Conservation (phyloP, 1,139 yeast genomes). For the Taphrina confusa region DNA sequence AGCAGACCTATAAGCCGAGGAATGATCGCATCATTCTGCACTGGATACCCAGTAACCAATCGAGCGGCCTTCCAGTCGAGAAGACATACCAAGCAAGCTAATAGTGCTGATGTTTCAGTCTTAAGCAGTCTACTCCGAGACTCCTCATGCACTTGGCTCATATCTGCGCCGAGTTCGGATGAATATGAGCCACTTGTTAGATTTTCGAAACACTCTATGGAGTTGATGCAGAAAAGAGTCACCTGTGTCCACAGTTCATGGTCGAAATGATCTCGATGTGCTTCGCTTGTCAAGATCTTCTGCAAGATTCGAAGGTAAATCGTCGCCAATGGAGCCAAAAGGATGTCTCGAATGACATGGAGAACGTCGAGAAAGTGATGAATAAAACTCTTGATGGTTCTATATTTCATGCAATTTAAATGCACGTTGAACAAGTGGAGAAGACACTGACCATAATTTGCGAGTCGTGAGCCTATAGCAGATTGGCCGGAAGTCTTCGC, state of each 20-base stretch:
- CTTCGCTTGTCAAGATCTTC: neutral
- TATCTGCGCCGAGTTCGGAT: too few relatives aligned
- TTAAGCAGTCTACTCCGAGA: too few relatives aligned
- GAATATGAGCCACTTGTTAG: too few relatives aligned
- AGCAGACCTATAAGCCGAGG: too few relatives aligned
- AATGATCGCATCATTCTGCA: too few relatives aligned
- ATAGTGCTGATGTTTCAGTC: neutral
- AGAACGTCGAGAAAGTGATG: conserved; percentile 14
- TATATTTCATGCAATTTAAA: neutral
- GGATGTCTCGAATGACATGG: conserved; percentile 1
- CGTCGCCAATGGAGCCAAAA: conserved; percentile 18
- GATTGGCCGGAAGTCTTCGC: neutral
- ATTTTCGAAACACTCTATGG: neutral
- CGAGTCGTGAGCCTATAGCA: neutral
- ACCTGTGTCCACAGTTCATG: conserved; percentile 10
- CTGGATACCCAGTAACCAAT: too few relatives aligned
- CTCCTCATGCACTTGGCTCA: too few relatives aligned
- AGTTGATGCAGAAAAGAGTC: conserved; percentile 5
- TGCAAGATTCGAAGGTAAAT: conserved; percentile 24
- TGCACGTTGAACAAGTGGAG: neutral
- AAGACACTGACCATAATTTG: conserved; percentile 13
- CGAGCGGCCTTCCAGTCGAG: neutral
- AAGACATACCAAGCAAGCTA: neutral
- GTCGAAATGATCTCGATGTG: conserved; percentile 32
- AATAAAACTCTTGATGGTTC: conserved; percentile 7